A percentile compares a stretch with the other conserved stretches of the same genome.
Conservation (phyloP, 768 basidiomycete genomes). For the Russula lepida region DNA sequence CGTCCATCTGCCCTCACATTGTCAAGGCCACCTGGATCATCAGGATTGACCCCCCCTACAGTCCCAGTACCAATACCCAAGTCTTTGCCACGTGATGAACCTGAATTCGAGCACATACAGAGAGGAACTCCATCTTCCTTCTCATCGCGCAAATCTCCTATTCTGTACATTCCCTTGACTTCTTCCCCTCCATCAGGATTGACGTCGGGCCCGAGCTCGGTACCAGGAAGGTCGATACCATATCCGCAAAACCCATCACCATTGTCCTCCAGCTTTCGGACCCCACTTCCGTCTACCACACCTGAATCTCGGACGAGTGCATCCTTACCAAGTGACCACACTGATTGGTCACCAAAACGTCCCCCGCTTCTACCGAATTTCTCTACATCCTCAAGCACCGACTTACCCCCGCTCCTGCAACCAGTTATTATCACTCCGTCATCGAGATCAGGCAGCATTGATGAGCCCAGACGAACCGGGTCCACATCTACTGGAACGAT, state of each 20-base stretch:
- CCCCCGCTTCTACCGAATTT: not conserved
- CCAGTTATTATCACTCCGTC: not conserved
- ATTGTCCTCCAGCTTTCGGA: not conserved
- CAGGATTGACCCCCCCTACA: not conserved
- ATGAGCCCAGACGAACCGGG: not conserved
- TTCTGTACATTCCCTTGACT: constrained; percentile 7
- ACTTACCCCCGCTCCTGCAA: constrained; percentile 1
- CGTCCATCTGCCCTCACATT: not conserved
- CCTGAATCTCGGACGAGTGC: not conserved
- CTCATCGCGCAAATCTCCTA: not conserved
- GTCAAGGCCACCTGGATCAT: not conserved
- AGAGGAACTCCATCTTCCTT: not conserved
- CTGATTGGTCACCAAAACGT: not conserved
- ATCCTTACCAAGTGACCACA: not conserved
- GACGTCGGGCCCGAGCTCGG: not conserved
- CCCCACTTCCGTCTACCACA: not conserved
- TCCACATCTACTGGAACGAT: not conserved
- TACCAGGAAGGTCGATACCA: constrained; percentile 1
- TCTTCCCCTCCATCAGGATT: constrained; percentile 11
- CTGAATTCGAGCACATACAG: not conserved
- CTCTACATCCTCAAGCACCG: not conserved
- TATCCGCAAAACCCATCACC: not conserved
- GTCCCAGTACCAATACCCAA: not conserved
- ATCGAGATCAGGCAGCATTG: not conserved
- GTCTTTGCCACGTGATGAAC: not conserved